Conservation (phyloP, 768 basidiomycete genomes). For the Kwoniella bestiolae region DNA sequence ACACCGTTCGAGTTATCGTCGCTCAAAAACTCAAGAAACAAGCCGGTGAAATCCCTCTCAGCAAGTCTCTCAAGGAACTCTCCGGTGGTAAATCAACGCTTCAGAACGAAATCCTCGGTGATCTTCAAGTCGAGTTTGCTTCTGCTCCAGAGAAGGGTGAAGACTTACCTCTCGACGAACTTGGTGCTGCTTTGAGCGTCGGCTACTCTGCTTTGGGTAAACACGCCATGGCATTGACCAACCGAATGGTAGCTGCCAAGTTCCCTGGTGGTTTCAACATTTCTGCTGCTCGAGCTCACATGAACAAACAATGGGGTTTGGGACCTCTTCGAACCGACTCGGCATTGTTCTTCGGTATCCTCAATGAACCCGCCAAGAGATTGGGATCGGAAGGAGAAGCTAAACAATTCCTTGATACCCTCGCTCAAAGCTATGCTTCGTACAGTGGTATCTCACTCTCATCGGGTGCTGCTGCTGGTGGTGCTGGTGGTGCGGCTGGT, state of each 20-base stretch:
- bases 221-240: constrained; percentile 85
- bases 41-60: constrained; percentile 81
- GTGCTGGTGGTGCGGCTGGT: constrained; percentile 65
- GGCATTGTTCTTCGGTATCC: constrained; percentile 86
- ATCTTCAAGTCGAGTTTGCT: constrained; percentile 90
- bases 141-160: constrained; percentile 98
- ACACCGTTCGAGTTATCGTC: constrained; percentile 83
- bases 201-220: constrained; percentile 86
- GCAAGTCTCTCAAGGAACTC: constrained; percentile 97
- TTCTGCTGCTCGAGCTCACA: constrained; percentile 83
- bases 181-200: constrained; percentile 78
- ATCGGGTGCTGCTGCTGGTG: constrained; percentile 68
- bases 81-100: constrained; percentile 98
- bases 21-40: constrained; percentile 99
- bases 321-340: constrained; percentile 86
- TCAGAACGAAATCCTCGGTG: constrained; percentile 97
- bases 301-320: constrained; percentile 94
- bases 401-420: constrained; percentile 86
- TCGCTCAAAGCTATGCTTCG: constrained; percentile 83
- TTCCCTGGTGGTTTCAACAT: constrained; percentile 99
- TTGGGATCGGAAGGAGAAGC: constrained; percentile 87
- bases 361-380: constrained; percentile 92
- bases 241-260: constrained; percentile 89
- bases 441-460: constrained; percentile 84
- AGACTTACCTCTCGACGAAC: constrained; percentile 93